Evolutionary conservation across 768 basidiomycete species (phyloP).

Genomic region (Nevesoporus exiguus): DNA sequence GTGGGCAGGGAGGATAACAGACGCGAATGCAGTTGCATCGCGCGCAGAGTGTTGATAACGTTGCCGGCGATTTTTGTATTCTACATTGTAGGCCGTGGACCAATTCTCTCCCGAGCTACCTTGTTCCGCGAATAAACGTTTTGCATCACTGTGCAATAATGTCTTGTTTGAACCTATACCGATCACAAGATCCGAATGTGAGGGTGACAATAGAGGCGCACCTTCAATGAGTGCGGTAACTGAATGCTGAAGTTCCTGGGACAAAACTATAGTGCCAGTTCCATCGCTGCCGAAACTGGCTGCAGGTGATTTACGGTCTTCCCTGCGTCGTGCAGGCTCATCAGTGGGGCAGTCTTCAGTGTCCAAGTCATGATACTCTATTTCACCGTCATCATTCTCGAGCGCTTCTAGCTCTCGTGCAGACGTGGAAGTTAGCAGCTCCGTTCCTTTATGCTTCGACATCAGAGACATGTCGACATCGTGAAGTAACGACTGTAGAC

Average conservation of each 20-base stretch:
- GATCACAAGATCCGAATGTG: constrained; percentile 8
- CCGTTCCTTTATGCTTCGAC: constrained; percentile 33
- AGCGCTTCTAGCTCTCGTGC: constrained; percentile 57
- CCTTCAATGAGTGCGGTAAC: constrained; percentile 68
- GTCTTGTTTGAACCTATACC: constrained; percentile 58
- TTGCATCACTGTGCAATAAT: constrained; percentile 64
- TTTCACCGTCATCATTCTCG: constrained; percentile 34
- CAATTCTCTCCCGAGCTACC: constrained; percentile 39
- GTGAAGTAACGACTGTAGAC: constrained; percentile 54
- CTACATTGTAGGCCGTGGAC: constrained; percentile 52
- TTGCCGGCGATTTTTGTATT: constrained; percentile 60
- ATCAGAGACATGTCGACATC: constrained; percentile 66
- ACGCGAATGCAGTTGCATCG: constrained; percentile 82
- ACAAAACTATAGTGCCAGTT: constrained; percentile 69
- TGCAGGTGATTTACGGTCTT: constrained; percentile 70
- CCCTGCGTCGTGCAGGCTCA: constrained; percentile 26
- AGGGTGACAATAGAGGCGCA: constrained; percentile 28
- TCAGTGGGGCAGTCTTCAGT: constrained; percentile 32
- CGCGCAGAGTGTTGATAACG: constrained; percentile 56
- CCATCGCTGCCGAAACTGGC: constrained; percentile 74
- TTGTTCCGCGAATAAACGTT: constrained; percentile 57
- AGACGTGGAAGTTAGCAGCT: constrained; percentile 15
- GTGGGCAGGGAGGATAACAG: constrained; percentile 81
- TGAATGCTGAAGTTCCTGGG: constrained; percentile 64
- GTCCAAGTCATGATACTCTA: constrained; percentile 31